A percentile compares a stretch with the other conserved stretches of the same genome.
Conservation (phyloP, 306 rosid genomes). For the Vigna hirtella region DNA sequence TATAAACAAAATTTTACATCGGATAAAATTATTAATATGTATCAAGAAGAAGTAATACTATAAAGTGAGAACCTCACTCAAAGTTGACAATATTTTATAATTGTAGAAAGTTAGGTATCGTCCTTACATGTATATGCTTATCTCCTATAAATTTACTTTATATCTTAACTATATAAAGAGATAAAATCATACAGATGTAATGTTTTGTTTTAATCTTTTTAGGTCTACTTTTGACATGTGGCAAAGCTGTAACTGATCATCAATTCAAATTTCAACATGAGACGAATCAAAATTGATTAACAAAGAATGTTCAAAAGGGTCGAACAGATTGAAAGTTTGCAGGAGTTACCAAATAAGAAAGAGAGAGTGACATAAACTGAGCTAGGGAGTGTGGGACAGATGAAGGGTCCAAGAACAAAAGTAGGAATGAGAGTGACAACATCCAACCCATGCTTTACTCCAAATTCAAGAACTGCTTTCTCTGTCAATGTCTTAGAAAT, state of each 20-base stretch:
- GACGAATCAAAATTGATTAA: neutral
- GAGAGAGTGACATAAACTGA: slow-evolving; percentile 46
- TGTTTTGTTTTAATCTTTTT: too few relatives aligned
- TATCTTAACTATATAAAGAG: too few relatives aligned
- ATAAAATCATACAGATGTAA: too few relatives aligned
- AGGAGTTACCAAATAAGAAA: slow-evolving; percentile 56
- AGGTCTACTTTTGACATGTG: too few relatives aligned
- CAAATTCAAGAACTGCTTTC: slow-evolving; percentile 64
- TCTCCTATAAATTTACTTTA: too few relatives aligned
- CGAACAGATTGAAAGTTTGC: neutral
- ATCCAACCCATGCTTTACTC: slow-evolving; percentile 58
- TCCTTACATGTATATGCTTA: too few relatives aligned
- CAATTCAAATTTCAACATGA: neutral
- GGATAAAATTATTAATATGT: too few relatives aligned
- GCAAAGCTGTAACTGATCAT: neutral
- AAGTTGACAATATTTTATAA: too few relatives aligned
- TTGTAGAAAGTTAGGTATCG: too few relatives aligned
- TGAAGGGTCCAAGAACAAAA: slow-evolving; percentile 61
- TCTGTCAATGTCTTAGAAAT: slow-evolving; percentile 70
- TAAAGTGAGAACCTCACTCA: too few relatives aligned
- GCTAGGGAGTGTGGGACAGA: slow-evolving; percentile 59
- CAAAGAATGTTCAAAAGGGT: neutral
- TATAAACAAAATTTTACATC: too few relatives aligned
- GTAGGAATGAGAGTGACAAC: slow-evolving; percentile 64
- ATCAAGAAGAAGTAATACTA: too few relatives aligned